These are phyloP conservation scores for Phlyctochytrium bullatum DNA, from an alignment of 192 early-diverging fungal genomes.

Conservation along the genomic window DNA sequence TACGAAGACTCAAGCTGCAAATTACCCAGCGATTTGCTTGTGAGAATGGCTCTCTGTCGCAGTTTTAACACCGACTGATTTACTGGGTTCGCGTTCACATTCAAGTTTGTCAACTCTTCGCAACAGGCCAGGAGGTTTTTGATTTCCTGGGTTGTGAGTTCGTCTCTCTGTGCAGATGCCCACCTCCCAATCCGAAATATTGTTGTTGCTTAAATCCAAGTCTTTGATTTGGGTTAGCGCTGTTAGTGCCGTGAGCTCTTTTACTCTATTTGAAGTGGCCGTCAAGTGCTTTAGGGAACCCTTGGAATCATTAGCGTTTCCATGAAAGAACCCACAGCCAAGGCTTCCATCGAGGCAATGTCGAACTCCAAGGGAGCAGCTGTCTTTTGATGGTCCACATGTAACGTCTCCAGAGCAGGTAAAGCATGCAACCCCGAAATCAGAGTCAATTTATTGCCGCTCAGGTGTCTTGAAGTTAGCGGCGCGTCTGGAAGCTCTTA, in stretches of 20 bases:
- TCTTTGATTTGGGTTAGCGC: constrained; percentile 25
- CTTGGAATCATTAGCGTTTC: constrained; percentile 8
- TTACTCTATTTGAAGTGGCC: constrained; percentile 27
- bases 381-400: constrained; percentile 47
- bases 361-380: constrained; percentile 32
- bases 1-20: neutral
- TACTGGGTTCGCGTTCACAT: constrained; percentile 30
- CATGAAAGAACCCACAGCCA: constrained; percentile 33
- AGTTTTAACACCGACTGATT: constrained; percentile 27
- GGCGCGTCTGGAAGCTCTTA: constrained; percentile 18
- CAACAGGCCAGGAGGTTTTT: constrained; percentile 25
- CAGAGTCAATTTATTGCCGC: constrained; percentile 40
- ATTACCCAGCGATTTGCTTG: constrained; percentile 28
- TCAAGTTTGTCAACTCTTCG: constrained; percentile 17
- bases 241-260: constrained; percentile 19
- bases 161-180: no score
- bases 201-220: constrained; percentile 39
- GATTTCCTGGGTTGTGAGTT: constrained; percentile 21
- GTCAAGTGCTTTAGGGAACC: constrained; percentile 21
- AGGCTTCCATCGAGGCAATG: constrained; percentile 22
- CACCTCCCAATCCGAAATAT: constrained; percentile 37
- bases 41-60: constrained; percentile 41
- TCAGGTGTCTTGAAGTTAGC: constrained; percentile 34
- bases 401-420: constrained; percentile 40
- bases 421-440: constrained; percentile 31